Conservation (phyloP, 305 asterid species). For the Petunia hybrid region DNA sequence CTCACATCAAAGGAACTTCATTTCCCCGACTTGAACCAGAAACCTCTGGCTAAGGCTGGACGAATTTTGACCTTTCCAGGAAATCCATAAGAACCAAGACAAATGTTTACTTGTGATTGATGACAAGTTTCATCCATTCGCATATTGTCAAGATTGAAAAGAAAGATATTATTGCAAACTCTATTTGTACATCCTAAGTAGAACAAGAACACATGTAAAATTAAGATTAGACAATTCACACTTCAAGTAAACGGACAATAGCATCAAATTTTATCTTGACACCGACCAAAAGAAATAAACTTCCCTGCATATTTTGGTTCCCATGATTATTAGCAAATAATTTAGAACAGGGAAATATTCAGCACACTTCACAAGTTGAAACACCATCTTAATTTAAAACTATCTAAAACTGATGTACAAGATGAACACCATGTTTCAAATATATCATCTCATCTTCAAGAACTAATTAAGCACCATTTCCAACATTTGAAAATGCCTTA, state of each 20-base stretch:
- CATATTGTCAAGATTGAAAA: background rate
- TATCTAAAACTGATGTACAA: conserved; percentile 11
- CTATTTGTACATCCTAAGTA: background rate
- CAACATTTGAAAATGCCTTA: conserved; percentile 45
- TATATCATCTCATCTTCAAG: background rate
- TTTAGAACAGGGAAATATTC: background rate
- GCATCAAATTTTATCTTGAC: conserved; percentile 15
- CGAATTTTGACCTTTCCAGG: too few relatives aligned
- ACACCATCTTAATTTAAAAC: conserved; percentile 16
- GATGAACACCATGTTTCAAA: conserved; percentile 18
- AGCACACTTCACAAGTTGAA: background rate
- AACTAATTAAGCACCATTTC: conserved; percentile 40
- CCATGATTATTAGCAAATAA: conserved; percentile 25
- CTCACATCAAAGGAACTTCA: too few relatives aligned
- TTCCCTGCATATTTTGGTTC: background rate
- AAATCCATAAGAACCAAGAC: background rate
- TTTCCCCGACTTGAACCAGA: too few relatives aligned
- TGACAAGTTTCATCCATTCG: background rate
- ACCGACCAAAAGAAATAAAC: background rate
- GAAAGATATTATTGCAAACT: background rate
- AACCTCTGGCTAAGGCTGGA: too few relatives aligned
- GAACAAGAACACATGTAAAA: background rate
- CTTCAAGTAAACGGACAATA: conserved; percentile 8
- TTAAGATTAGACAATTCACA: background rate
- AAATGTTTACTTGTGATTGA: background rate